phyloP scores from a whole-genome alignment of 768 basidiomycete species.

The Coprinopsis sp. region DNA sequence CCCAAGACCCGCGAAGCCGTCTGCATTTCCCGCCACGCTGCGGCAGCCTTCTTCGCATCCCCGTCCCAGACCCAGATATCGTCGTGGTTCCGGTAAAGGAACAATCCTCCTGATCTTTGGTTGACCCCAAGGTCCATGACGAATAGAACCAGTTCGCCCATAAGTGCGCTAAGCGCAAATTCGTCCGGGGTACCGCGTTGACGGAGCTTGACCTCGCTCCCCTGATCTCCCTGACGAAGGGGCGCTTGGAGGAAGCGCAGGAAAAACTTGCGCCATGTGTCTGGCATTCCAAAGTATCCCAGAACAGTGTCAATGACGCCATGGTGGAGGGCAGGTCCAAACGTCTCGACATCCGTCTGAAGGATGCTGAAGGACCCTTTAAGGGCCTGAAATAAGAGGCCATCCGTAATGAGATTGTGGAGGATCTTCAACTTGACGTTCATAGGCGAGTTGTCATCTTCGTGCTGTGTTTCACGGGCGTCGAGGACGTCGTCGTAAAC shows the following conservation, averaged over 20 bases:
- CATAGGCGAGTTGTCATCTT: too few relatives aligned
- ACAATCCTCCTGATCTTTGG: constrained; percentile 35
- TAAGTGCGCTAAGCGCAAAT: constrained; percentile 36
- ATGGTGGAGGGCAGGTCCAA: constrained; percentile 39
- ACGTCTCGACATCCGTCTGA: too few relatives aligned
- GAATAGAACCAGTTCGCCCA: constrained; percentile 39
- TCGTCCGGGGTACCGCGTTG: constrained; percentile 40
- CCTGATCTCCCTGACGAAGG: constrained; percentile 24
- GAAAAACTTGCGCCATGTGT: constrained; percentile 32
- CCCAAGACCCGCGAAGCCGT: neutral
- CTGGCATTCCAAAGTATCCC: constrained; percentile 35
- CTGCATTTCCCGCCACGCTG: constrained; percentile 39
- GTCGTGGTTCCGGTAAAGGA: constrained; percentile 42
- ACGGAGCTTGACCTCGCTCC: constrained; percentile 25
- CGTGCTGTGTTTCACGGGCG: too few relatives aligned
- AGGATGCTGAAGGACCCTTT: too few relatives aligned
- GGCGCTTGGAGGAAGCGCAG: constrained; percentile 29
- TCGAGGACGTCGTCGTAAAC: too few relatives aligned
- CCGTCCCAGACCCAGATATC: constrained; percentile 43
- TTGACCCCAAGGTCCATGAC: constrained; percentile 47
- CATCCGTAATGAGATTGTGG: too few relatives aligned
- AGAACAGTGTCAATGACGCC: constrained; percentile 34
- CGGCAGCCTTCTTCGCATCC: constrained; percentile 25
- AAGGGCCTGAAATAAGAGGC: too few relatives aligned
- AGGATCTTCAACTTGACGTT: too few relatives aligned